Base-by-base conservation (phyloP, 2,329 filamentous ascomycete species). In the Cylindrodendrum hubeiense region DNA sequence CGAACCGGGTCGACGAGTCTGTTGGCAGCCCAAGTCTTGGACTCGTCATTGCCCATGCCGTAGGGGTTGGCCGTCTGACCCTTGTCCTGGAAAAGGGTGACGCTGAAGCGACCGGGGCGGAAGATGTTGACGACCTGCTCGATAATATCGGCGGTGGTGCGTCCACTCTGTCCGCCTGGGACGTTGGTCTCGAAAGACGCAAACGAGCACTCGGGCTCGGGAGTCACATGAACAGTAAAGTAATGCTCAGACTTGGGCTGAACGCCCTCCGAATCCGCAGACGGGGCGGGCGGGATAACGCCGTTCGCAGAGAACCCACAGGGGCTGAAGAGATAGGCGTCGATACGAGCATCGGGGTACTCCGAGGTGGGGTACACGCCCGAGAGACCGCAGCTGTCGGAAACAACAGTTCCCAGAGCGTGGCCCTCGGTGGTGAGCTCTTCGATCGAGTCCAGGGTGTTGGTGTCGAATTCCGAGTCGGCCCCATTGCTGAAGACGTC, bases 111-210 rank as follows among this genome's bases (percentile, higher is more conserved):
- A n/a, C 95, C 95, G 0, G 96, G 96, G 78, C 94, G 94, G 89
- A 99, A 99, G 77, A 99, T 99, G 69, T 89, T 87, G 47, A 98
- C 94, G 1, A 98, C 96, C 71, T 98, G 94, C 79, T 97, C 90
- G 67, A 99, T 92, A 65, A 98, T 91, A 69, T 97, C 95, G 26
- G 90, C 90, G 1, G 95, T 98, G 78, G 95, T 92, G 67, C 95
- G 92, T 17, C 95, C 95, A 61, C 89, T 93, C 82, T 97, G 94
- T 5, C 90, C 91, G 26, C 94, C 92, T 2, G 96, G 96, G 4
- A 99, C 95, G 74, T 98, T 99, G 71, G 96, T 98, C 85, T 99
- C 96, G 77, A 99, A 99, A 2, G 94, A 98, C 37, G 96, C 96
- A 79, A 97, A 99, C 5, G 95, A 98, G 85, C 95, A 99, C 75